Percentiles rank a stretch among this genome's conserved stretches.
phyloP scores from a whole-genome alignment of 768 basidiomycete species.

The Suillus bovinus region DNA sequence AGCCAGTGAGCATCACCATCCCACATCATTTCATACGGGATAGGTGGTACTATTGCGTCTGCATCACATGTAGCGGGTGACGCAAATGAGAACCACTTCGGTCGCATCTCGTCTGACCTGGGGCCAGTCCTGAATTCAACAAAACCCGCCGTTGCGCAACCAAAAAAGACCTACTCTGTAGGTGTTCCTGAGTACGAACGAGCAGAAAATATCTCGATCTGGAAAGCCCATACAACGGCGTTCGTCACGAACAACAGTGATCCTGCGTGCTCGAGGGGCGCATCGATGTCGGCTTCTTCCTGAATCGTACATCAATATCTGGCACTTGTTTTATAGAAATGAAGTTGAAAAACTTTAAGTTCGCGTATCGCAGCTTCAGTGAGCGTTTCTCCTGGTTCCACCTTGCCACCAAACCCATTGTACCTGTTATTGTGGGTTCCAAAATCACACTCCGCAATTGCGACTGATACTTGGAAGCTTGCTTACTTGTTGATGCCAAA shows the following conservation, averaged over 20 bases:
- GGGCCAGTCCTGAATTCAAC: not conserved
- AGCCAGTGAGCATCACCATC: conserved; percentile 70
- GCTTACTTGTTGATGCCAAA: conserved; percentile 62
- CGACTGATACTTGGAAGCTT: not conserved
- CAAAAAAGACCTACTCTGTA: conserved; percentile 55
- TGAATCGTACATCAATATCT: conserved; percentile 26
- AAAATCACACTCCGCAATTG: not conserved
- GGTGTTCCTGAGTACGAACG: conserved; percentile 58
- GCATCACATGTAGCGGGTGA: not conserved
- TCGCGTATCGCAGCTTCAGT: conserved; percentile 76
- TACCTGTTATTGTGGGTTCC: conserved; percentile 47
- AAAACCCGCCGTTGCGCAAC: not conserved
- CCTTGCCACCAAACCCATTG: conserved; percentile 91
- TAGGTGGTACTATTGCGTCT: conserved; percentile 30
- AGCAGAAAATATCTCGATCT: conserved; percentile 74
- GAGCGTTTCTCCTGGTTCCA: conserved; percentile 71
- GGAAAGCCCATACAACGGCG: conserved; percentile 57
- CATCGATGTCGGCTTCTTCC: conserved; percentile 84
- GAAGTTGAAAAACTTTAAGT: conserved; percentile 46
- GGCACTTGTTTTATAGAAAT: not conserved
- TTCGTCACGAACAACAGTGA: conserved; percentile 62
- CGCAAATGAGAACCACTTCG: conserved; percentile 66
- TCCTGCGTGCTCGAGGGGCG: conserved; percentile 63
- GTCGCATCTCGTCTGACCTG: conserved; percentile 88
- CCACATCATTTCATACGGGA: conserved; percentile 65